A percentile compares a stretch with the other conserved stretches of the same genome.
These are phyloP conservation scores for Pisolithus tinctorius DNA, from an alignment of 768 basidiomycete species.

Conservation along the genomic window DNA sequence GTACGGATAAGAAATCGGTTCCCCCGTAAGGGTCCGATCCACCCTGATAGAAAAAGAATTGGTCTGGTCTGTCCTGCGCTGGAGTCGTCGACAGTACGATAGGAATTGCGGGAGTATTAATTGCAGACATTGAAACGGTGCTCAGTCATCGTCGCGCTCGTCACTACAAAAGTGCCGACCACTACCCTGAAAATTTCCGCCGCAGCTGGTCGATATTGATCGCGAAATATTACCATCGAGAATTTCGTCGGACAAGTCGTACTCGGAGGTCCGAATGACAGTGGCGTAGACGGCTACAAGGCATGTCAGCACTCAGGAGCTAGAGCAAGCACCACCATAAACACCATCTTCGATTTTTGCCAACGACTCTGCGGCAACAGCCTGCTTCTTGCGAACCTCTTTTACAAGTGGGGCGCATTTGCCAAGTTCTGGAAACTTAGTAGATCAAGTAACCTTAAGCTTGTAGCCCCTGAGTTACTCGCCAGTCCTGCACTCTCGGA, in stretches of 20 bases:
- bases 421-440: conserved; percentile 59
- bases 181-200: conserved; percentile 13
- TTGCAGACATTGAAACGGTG: background rate
- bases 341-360: conserved; percentile 92
- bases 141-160: conserved; percentile 20
- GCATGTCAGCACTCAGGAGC: conserved; percentile 3
- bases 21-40: no score
- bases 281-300: conserved; percentile 64
- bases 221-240: conserved; percentile 62
- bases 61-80: no score
- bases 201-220: conserved; percentile 29
- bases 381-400: conserved; percentile 82
- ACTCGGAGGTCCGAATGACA: conserved; percentile 65
- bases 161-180: conserved; percentile 16
- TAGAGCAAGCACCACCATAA: background rate
- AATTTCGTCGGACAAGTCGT: conserved; percentile 59
- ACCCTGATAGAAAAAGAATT: no score
- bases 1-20: no score
- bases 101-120: background rate
- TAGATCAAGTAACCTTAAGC: background rate
- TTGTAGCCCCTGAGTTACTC: conserved; percentile 12
- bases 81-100: background rate
- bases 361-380: conserved; percentile 79
- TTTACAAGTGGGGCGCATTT: conserved; percentile 60
- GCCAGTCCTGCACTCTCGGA: conserved; percentile 70